Conservation (phyloP, 371 early-diverging fungal genomes). For the Sporodiniella umbellata region DNA sequence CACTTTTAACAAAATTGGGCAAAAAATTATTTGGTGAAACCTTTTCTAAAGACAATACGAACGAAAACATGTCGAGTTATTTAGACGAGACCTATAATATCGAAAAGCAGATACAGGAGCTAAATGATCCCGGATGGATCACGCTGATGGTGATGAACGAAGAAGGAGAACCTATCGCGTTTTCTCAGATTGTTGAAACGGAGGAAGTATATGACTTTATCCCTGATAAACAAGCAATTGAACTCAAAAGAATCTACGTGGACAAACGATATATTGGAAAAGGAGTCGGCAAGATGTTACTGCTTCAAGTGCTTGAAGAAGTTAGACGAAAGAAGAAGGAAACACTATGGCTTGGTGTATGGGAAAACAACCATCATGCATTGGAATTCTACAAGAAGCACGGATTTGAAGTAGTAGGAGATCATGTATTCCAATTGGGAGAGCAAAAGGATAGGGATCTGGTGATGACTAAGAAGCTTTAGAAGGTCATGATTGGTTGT, state of each 20-base stretch:
- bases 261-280: conserved; percentile 19
- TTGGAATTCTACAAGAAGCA: conserved; percentile 21
- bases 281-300: conserved; percentile 21
- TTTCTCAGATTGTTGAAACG: conserved; percentile 18
- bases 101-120: conserved; percentile 16
- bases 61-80: conserved; percentile 14
- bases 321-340: conserved; percentile 15
- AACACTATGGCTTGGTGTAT: conserved; percentile 37
- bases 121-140: conserved; percentile 15
- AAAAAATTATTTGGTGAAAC: conserved; percentile 16
- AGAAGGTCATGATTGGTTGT: too few relatives aligned
- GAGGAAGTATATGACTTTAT: conserved; percentile 23
- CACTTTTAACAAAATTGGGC: conserved; percentile 14
- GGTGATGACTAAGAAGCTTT: conserved; percentile 22
- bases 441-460: conserved; percentile 21
- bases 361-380: conserved; percentile 30
- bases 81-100: conserved; percentile 13
- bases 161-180: conserved; percentile 16
- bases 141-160: conserved; percentile 20
- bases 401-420: conserved; percentile 24
- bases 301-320: conserved; percentile 7
- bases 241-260: conserved; percentile 28
- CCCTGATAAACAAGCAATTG: conserved; percentile 21
- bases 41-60: conserved; percentile 10
- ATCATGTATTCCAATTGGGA: conserved; percentile 23